Conservation (phyloP, 1,284 basidiomycete genomes). For the Hemileia vastatrix region DNA sequence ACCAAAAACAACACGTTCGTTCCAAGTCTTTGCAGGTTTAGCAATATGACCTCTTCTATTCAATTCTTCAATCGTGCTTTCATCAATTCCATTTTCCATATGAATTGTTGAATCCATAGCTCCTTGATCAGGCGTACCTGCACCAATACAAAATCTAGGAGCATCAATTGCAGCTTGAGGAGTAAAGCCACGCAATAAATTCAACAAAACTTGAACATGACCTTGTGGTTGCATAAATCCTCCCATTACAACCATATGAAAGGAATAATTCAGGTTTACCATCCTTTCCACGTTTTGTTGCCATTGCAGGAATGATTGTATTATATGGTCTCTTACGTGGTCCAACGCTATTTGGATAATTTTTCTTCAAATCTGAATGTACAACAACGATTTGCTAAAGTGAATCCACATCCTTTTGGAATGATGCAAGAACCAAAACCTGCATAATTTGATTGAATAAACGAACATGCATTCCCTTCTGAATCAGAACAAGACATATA, state of each 20-base stretch:
- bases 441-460: slow-evolving; percentile 81
- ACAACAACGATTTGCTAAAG: slow-evolving; percentile 82
- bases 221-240: slow-evolving; percentile 81
- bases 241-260: slow-evolving; percentile 77
- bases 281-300: slow-evolving; percentile 47
- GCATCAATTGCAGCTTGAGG: slow-evolving; percentile 53
- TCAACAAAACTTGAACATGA: slow-evolving; percentile 79
- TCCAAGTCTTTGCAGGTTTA: no score
- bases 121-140: slow-evolving; percentile 61
- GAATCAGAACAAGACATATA: slow-evolving; percentile 63
- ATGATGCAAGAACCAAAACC: slow-evolving; percentile 54
- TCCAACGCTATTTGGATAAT: slow-evolving; percentile 67
- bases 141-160: slow-evolving; percentile 84
- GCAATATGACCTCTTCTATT: no score
- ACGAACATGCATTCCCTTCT: slow-evolving; percentile 88
- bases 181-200: background rate
- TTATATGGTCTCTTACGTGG: slow-evolving; percentile 73
- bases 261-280: slow-evolving; percentile 72
- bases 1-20: no score
- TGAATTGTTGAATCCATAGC: slow-evolving; percentile 72
- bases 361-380: slow-evolving; percentile 66
- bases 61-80: no score
- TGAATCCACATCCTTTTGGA: slow-evolving; percentile 87
- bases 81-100: slow-evolving; percentile 74
- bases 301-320: slow-evolving; percentile 90